Evolutionary conservation across 306 rosid genomes (phyloP).

Genomic region (Pueraria montana): DNA sequence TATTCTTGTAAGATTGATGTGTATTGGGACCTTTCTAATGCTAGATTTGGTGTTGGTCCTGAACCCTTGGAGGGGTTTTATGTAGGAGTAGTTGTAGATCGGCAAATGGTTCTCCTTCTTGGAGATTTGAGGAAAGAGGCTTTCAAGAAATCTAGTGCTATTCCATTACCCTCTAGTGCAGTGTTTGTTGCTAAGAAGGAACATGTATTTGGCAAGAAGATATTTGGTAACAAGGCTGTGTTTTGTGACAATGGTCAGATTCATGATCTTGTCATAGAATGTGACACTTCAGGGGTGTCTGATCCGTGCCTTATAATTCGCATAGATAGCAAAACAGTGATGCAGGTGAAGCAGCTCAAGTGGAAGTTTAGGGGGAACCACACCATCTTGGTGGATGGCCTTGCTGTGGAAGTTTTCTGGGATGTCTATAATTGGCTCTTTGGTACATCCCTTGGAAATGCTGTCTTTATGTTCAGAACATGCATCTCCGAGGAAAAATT

Average conservation of each 20-base stretch:
- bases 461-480: conserved; percentile 96
- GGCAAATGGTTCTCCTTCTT: conserved; percentile 91
- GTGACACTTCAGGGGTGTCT: conserved; percentile 67
- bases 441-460: conserved; percentile 77
- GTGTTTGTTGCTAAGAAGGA: conserved; percentile 87
- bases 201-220: conserved; percentile 85
- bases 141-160: conserved; percentile 78
- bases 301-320: conserved; percentile 83
- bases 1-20: conserved; percentile 80
- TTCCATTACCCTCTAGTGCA: conserved; percentile 69
- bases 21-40: conserved; percentile 93
- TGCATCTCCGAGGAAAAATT: conserved; percentile 79
- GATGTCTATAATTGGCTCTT: conserved; percentile 98
- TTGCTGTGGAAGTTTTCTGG: conserved; percentile 93
- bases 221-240: conserved; percentile 77
- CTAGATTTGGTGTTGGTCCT: conserved; percentile 90
- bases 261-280: conserved; percentile 93
- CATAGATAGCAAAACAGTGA: conserved; percentile 79
- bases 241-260: conserved; percentile 84
- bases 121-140: conserved; percentile 97
- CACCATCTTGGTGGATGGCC: conserved; percentile 86
- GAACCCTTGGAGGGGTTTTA: conserved; percentile 89
- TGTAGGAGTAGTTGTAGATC: conserved; percentile 78
- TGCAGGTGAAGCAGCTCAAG: conserved; percentile 91
- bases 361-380: conserved; percentile 98